A percentile compares a stretch with the other conserved stretches of the same genome.
Conservation (phyloP, 2,329 filamentous ascomycete genomes). For the Epichloe gansuensis region DNA sequence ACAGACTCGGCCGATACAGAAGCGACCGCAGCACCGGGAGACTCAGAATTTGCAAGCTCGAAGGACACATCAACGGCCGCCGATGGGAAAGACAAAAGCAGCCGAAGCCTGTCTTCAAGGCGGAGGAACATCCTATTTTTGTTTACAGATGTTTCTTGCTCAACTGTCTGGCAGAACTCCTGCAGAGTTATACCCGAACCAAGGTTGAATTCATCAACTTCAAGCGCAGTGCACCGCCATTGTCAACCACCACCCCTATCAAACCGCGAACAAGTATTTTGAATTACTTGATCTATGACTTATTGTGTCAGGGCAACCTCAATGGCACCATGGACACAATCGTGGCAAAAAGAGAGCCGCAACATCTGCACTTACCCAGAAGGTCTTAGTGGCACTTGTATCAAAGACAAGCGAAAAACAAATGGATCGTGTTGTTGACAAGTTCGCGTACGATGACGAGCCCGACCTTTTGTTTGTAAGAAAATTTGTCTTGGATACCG, state of each 20-base stretch:
- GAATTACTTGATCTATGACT: slow-evolving; percentile 80
- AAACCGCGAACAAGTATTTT: slow-evolving; percentile 87
- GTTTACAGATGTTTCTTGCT: slow-evolving; percentile 93
- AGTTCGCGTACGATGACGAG: slow-evolving; percentile 61
- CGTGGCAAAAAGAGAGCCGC: slow-evolving; percentile 71
- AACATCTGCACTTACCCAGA: slow-evolving; percentile 77
- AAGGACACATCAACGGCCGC: slow-evolving; percentile 18
- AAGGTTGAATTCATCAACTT: slow-evolving; percentile 99
- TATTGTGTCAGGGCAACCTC: slow-evolving; percentile 52
- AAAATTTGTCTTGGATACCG: slow-evolving; percentile 87
- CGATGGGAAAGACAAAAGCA: slow-evolving; percentile 49
- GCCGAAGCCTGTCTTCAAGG: slow-evolving; percentile 69
- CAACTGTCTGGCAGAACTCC: slow-evolving; percentile 79
- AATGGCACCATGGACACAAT: slow-evolving; percentile 62
- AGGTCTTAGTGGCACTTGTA: slow-evolving; percentile 75
- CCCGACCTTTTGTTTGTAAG: slow-evolving; percentile 82
- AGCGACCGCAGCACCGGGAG: slow-evolving; percentile 18
- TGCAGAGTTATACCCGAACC: slow-evolving; percentile 83
- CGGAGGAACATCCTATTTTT: slow-evolving; percentile 89
- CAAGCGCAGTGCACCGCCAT: slow-evolving; percentile 78
- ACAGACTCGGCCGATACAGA: slow-evolving; percentile 31
- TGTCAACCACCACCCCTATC: slow-evolving; percentile 74
- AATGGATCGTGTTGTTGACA: slow-evolving; percentile 42
- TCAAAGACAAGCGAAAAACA: slow-evolving; percentile 74
- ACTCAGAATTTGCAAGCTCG: slow-evolving; percentile 18